phyloP scores from a whole-genome alignment of 179 eudicot genomes.

The Sideroxylon spinosum region DNA sequence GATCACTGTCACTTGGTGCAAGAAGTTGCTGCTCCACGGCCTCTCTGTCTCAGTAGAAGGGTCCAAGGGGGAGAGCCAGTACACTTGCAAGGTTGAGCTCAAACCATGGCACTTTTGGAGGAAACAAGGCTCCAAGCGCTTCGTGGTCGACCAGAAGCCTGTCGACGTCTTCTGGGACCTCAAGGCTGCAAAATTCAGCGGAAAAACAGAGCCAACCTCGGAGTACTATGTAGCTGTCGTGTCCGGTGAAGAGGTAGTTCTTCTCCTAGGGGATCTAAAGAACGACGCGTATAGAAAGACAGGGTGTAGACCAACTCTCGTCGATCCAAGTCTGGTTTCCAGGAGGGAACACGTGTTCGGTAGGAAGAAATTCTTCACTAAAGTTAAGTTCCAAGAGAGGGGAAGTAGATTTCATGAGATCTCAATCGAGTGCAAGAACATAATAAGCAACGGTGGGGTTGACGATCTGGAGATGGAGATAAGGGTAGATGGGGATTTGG shows the following conservation, averaged over 20 bases:
- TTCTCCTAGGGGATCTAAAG: slow-evolving; percentile 68
- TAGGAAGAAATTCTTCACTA: slow-evolving; percentile 58
- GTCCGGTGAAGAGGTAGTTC: slow-evolving; percentile 60
- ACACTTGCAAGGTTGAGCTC: slow-evolving; percentile 74
- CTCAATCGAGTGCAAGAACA: slow-evolving; percentile 63
- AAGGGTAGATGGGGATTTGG: slow-evolving; percentile 64
- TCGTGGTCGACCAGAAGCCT: slow-evolving; percentile 47
- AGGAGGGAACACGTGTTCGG: slow-evolving; percentile 82
- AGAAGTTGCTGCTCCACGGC: slow-evolving; percentile 73
- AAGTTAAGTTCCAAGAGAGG: slow-evolving; percentile 61
- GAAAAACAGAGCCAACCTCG: slow-evolving; percentile 78
- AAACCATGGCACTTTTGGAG: slow-evolving; percentile 94
- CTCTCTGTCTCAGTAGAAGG: slow-evolving; percentile 73
- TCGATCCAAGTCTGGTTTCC: slow-evolving; percentile 65
- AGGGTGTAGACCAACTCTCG: slow-evolving; percentile 67
- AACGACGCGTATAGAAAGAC: slow-evolving; percentile 81
- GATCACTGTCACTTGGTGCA: slow-evolving; percentile 89
- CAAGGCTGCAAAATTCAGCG: slow-evolving; percentile 62
- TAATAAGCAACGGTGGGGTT: slow-evolving; percentile 20
- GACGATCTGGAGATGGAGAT: slow-evolving; percentile 82
- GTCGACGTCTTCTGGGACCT: slow-evolving; percentile 80
- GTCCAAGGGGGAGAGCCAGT: slow-evolving; percentile 38
- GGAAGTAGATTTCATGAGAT: slow-evolving; percentile 73
- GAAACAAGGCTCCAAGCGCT: slow-evolving; percentile 72
- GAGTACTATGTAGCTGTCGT: slow-evolving; percentile 85